Evolutionary conservation across 129 eudicot genomes (phyloP).

Genomic region (Deinandra increscens): DNA sequence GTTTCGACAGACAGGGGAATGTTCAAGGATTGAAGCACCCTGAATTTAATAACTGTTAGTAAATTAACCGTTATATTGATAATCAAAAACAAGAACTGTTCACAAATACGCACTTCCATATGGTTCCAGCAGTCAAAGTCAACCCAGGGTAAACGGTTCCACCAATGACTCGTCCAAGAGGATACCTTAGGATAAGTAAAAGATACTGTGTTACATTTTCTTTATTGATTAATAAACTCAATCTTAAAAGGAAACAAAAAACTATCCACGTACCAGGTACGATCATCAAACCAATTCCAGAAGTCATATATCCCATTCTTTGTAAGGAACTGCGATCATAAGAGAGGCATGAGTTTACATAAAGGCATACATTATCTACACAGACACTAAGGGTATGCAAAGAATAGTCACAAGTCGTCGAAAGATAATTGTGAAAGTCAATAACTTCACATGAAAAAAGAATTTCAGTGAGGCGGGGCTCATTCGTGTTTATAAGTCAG

Average conservation of each 20-base stretch:
- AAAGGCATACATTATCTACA: constrained; percentile 4
- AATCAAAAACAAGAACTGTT: background rate
- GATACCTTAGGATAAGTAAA: constrained; percentile 60
- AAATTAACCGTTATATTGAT: background rate
- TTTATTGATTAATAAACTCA: constrained; percentile 1
- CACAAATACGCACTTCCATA: constrained; percentile 67
- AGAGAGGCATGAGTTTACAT: constrained; percentile 25
- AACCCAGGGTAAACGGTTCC: constrained; percentile 97
- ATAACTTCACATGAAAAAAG: background rate
- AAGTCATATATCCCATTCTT: constrained; percentile 98
- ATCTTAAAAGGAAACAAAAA: constrained; percentile 2
- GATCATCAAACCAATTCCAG: constrained; percentile 99
- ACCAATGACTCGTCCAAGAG: constrained; percentile 96
- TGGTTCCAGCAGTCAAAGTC: constrained; percentile 88
- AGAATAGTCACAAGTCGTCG: background rate
- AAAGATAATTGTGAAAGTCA: background rate
- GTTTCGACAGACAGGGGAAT: constrained; percentile 98
- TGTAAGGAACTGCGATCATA: constrained; percentile 71
- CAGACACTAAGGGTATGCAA: background rate
- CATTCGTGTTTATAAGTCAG: background rate
- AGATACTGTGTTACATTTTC: constrained; percentile 20
- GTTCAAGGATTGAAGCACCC: constrained; percentile 83
- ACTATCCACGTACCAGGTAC: constrained; percentile 69
- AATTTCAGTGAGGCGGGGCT: constrained; percentile 3
- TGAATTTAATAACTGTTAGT: constrained; percentile 38